Base-by-base conservation (phyloP, 257 asterid genomes). In the Solanum gracilifrons region DNA sequence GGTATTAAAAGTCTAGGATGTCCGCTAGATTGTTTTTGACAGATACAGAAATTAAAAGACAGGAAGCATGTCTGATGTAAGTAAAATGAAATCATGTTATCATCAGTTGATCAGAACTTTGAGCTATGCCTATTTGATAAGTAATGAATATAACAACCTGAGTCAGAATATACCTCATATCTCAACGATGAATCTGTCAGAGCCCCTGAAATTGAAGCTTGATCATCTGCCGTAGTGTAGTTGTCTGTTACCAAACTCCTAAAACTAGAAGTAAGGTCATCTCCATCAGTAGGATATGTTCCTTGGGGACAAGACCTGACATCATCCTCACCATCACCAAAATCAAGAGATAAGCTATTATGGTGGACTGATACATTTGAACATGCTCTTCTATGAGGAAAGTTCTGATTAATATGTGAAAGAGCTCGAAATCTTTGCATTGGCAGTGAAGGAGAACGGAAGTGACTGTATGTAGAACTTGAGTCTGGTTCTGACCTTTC, bases 341-440 rank as follows among this genome's bases (percentile, higher is more conserved):
- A 33, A 84, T 89, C 87, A 31, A 73, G 35, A 71, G 89, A 87
- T 21, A 48, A 85, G 89, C 64, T 87, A 84, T 71, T 84, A 55
- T 72, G 77, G 82, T 69, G 87, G 79, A 68, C 58, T 80, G 82
- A 41, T 88, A 88, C 94, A 87, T 8, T 86, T 2, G 95, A 92
- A 82, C 84, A 89, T 62, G 36, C 85, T 92, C 92, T 93, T 90
- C 90, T 91, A 85, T 92, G 93, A 79, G 85, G 89, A 88, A 94
- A 91, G 80, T 89, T 90, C 87, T 92, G 96, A 88, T 96, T 94
- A 36, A 94, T 86, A 73, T 85, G 86, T 39, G 94, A 89, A 88
- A 94, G 96, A 89, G 98, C 98, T 89, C 89, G 98, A 87, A 92
- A 88, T 36, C 93, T 93, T 88, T 94, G 98, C 48, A 69, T 83